Evolutionary conservation across 805 yeast species (phyloP).

Genomic region (Nakazawaea ishiwadae): DNA sequence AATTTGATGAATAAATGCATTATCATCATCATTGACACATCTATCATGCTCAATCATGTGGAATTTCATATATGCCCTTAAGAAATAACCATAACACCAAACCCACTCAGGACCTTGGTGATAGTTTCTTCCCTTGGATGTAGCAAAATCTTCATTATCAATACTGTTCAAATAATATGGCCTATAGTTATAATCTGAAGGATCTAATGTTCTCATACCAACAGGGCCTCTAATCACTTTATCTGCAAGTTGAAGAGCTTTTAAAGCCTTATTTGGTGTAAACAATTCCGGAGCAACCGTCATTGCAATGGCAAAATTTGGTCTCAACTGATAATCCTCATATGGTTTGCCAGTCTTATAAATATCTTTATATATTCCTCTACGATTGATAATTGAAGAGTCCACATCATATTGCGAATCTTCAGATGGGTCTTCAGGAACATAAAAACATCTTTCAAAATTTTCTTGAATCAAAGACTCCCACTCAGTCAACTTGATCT

Average conservation of each 20-base stretch:
- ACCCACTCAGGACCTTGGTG: conserved; percentile 99
- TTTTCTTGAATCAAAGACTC: conserved; percentile 59
- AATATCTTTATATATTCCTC: conserved; percentile 92
- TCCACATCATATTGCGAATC: conserved; percentile 63
- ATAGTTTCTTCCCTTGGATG: conserved; percentile 92
- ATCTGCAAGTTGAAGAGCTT: conserved; percentile 74
- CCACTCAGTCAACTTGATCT: conserved; percentile 65
- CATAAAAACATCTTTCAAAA: conserved; percentile 75
- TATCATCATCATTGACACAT: conserved; percentile 27
- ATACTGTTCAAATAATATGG: conserved; percentile 82
- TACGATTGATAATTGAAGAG: conserved; percentile 64
- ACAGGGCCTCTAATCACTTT: conserved; percentile 74
- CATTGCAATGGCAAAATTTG: conserved; percentile 91
- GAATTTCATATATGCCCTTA: conserved; percentile 68
- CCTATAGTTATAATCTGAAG: conserved; percentile 85
- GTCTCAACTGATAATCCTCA: conserved; percentile 91
- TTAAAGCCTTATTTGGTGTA: conserved; percentile 50
- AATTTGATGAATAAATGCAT: conserved; percentile 47
- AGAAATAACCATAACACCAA: conserved; percentile 84
- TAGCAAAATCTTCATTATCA: conserved; percentile 83
- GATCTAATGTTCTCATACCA: conserved; percentile 91
- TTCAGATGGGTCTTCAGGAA: conserved; percentile 61
- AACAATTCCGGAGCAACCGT: conserved; percentile 94
- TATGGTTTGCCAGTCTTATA: conserved; percentile 77
- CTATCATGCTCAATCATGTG: conserved; percentile 35